These are phyloP conservation scores for Chalciporus piperatoides DNA, from an alignment of 1,284 basidiomycete species.

Conservation along the genomic window DNA sequence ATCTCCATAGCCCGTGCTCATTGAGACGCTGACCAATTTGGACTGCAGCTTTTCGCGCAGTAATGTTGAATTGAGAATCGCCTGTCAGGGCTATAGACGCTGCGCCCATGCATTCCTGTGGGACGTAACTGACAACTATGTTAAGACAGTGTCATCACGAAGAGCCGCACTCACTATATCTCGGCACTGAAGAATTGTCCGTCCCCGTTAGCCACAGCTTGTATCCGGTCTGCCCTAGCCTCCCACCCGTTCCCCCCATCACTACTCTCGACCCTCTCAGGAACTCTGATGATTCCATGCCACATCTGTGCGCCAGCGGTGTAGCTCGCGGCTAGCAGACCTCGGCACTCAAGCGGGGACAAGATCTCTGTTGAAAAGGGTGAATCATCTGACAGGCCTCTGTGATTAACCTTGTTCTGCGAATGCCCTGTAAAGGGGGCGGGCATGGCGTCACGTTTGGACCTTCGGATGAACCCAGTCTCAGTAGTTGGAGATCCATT, in stretches of 20 bases:
- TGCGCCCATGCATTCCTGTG: constrained; percentile 46
- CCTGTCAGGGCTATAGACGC: constrained; percentile 52
- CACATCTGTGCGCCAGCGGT: constrained; percentile 36
- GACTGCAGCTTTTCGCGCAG: constrained; percentile 40
- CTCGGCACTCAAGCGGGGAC: constrained; percentile 38
- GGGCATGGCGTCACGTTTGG: constrained; percentile 12
- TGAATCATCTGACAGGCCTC: constrained; percentile 13
- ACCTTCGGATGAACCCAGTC: constrained; percentile 14
- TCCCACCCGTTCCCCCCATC: constrained; percentile 21
- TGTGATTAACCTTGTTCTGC: constrained; percentile 9
- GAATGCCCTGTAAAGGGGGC: constrained; percentile 15
- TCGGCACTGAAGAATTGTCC: constrained; percentile 42
- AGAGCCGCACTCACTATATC: constrained; percentile 39
- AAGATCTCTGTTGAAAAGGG: constrained; percentile 37
- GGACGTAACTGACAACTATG: constrained; percentile 39
- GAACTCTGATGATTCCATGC: constrained; percentile 48
- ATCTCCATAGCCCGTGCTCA: constrained; percentile 57
- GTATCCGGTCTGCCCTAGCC: constrained; percentile 25
- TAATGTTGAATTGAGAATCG: constrained; percentile 42
- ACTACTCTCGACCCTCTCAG: constrained; percentile 23
- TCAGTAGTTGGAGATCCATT: constrained; percentile 17
- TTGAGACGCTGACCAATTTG: constrained; percentile 46
- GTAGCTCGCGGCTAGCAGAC: constrained; percentile 40
- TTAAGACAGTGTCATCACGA: background rate
- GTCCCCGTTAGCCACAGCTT: constrained; percentile 28